These are phyloP conservation scores for Colletotrichum paranaense DNA, from an alignment of 2,329 filamentous ascomycete genomes.

Conservation along the genomic window DNA sequence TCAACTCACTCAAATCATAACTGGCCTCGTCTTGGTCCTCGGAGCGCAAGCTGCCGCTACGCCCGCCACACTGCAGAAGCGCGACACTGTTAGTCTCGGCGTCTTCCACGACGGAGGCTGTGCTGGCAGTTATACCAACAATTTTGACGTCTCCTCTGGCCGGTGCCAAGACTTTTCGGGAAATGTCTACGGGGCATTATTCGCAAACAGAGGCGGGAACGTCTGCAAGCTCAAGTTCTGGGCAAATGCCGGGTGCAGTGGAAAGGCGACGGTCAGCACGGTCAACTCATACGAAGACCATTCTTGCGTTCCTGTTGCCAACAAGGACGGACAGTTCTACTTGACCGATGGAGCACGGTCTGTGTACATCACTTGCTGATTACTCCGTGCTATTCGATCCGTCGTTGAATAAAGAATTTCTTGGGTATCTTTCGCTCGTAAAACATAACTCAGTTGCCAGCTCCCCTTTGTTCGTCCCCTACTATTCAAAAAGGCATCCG, in stretches of 20 bases:
- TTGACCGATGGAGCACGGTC: not conserved
- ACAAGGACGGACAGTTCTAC: not conserved
- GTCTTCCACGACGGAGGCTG: not conserved
- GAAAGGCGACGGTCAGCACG: not conserved
- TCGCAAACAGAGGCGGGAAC: not conserved
- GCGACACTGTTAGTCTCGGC: not conserved
- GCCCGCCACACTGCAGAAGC: not conserved
- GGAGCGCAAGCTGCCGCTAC: not conserved
- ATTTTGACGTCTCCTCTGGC: not conserved
- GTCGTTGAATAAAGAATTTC: not conserved
- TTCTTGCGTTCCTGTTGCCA: not conserved
- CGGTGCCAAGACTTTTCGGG: not conserved
- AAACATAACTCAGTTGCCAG: not conserved
- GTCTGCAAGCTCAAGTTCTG: not conserved
- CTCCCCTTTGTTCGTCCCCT: not conserved
- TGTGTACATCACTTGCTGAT: not conserved
- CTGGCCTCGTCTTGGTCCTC: not conserved
- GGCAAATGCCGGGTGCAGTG: not conserved
- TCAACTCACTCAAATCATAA: not conserved
- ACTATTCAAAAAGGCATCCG: too few relatives aligned
- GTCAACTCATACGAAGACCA: not conserved
- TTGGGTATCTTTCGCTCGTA: not conserved
- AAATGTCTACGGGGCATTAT: not conserved
- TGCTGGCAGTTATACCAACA: not conserved
- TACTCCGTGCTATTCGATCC: not conserved